Conservation (phyloP, 2,329 filamentous ascomycete species). For the Aspergillus clavatus region DNA sequence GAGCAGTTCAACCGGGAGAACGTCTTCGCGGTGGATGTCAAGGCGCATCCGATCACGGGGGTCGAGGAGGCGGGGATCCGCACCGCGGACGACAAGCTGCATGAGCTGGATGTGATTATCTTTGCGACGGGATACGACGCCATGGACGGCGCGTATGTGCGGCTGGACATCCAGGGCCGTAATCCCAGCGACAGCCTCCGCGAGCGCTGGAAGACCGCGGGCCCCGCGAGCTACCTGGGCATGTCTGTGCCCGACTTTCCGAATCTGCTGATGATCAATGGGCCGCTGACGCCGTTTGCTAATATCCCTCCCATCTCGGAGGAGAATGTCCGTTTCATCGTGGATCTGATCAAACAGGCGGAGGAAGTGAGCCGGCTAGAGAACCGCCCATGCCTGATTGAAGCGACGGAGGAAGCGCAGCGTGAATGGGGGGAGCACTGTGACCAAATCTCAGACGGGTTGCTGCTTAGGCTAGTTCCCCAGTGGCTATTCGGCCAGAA, state of each 20-base stretch:
- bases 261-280: conserved; percentile 42
- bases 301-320: conserved; percentile 33
- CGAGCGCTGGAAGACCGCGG: conserved; percentile 26
- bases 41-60: conserved; percentile 4
- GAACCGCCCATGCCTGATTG: conserved; percentile 5
- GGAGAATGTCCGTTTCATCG: conserved; percentile 22
- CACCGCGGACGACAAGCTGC: conserved; percentile 30
- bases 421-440: conserved; percentile 3
- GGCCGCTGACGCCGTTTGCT: conserved; percentile 34
- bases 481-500: conserved; percentile 10
- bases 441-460: background rate
- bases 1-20: conserved; percentile 37
- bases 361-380: background rate
- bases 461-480: conserved; percentile 2
- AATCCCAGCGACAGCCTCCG: conserved; percentile 17
- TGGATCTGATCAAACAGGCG: conserved; percentile 1
- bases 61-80: conserved; percentile 35
- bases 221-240: conserved; percentile 37
- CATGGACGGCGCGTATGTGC: conserved; percentile 34
- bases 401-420: conserved; percentile 4
- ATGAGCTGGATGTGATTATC: conserved; percentile 24
- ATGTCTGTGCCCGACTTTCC: conserved; percentile 38
- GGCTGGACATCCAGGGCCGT: conserved; percentile 32
- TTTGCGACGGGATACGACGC: conserved; percentile 30
- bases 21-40: conserved; percentile 42